phyloP scores from a whole-genome alignment of 441 rosid species.

The Euphorbia schlechtendalii region DNA sequence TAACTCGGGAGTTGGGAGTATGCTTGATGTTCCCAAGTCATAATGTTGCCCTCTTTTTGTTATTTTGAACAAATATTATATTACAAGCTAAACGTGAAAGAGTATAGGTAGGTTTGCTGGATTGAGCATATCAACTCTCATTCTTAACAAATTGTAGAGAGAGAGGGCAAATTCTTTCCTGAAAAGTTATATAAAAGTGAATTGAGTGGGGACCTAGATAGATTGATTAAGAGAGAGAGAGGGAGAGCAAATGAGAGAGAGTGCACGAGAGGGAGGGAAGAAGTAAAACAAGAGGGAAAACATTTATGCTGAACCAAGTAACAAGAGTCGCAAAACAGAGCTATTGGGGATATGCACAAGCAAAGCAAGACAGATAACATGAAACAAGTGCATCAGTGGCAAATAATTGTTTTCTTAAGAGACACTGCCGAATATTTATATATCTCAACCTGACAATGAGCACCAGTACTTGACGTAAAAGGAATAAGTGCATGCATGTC shows the following conservation, averaged over 20 bases:
- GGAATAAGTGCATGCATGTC: background rate
- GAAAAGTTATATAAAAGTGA: background rate
- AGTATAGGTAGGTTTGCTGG: background rate
- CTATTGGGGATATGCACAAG: background rate
- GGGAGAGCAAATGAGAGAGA: background rate
- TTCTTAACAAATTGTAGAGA: background rate
- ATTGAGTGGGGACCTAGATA: background rate
- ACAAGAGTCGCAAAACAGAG: background rate
- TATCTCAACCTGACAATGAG: background rate
- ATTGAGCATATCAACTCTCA: background rate
- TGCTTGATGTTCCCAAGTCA: background rate
- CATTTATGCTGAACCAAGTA: background rate
- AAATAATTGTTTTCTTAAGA: background rate
- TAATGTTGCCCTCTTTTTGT: background rate
- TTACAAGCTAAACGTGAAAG: background rate
- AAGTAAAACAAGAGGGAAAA: background rate
- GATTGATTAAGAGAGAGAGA: no score
- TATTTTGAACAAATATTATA: background rate
- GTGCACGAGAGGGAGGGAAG: background rate
- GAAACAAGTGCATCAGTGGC: background rate
- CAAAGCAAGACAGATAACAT: background rate
- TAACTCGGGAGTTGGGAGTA: background rate
- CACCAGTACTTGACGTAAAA: background rate
- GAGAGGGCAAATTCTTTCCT: slow-evolving; percentile 6
- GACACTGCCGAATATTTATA: background rate